Evolutionary conservation across 202 grass and related monocot genomes (phyloP).

Genomic region (Tripidium arundinaceum): DNA sequence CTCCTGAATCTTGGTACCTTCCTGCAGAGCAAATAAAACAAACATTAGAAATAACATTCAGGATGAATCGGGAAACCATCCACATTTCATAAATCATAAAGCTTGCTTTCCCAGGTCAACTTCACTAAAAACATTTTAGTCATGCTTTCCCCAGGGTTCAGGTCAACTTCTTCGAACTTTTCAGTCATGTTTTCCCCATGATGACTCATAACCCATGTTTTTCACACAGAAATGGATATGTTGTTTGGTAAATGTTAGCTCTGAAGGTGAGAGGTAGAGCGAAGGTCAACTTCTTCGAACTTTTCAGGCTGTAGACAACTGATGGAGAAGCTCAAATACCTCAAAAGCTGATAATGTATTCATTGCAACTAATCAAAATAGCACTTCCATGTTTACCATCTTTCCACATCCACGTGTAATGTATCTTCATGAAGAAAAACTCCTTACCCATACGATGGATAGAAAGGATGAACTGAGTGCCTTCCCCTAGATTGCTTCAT

Average conservation of each 20-base stretch:
- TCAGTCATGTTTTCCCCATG: not conserved
- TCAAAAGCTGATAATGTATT: not conserved
- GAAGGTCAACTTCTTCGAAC: no score
- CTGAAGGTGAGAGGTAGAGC: no score
- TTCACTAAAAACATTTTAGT: not conserved
- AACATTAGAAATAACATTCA: not conserved
- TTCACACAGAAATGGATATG: not conserved
- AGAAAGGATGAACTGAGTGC: slow-evolving; percentile 37
- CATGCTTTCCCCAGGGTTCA: not conserved
- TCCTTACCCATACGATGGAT: slow-evolving; percentile 52
- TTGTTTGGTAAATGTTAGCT: no score
- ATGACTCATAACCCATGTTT: not conserved
- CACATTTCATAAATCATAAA: not conserved
- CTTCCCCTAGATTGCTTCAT: slow-evolving; percentile 50
- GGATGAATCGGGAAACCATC: not conserved
- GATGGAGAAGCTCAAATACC: not conserved
- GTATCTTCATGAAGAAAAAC: slow-evolving; percentile 8
- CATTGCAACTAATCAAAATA: not conserved
- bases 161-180: not conserved
- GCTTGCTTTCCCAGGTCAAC: not conserved
- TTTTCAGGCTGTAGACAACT: no score
- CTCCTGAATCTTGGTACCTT: slow-evolving; percentile 60
- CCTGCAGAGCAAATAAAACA: not conserved
- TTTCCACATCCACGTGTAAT: slow-evolving; percentile 1
- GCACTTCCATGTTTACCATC: not conserved